Conservation (phyloP, 495 filamentous ascomycete species). For the Penicillium parvum region DNA sequence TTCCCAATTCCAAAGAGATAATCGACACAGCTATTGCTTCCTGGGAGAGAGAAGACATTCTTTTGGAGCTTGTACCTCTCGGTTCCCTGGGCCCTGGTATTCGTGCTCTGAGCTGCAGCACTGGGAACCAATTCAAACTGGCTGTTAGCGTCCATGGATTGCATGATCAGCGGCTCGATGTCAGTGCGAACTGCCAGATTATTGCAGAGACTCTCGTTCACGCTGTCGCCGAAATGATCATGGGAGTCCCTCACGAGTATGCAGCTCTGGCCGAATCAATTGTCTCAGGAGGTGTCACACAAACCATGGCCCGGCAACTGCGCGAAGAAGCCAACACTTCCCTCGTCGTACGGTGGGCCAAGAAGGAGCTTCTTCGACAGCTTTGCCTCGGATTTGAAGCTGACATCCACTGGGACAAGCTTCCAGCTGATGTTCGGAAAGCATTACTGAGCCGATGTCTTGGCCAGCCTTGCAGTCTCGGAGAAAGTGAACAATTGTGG, state of each 20-base stretch:
- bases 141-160: conserved; percentile 40
- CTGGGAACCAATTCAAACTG: conserved; percentile 32
- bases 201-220: conserved; percentile 56
- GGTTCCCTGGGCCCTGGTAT: conserved; percentile 39
- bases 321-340: conserved; percentile 32
- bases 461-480: conserved; percentile 25
- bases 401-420: conserved; percentile 41
- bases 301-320: conserved; percentile 37
- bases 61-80: conserved; percentile 43
- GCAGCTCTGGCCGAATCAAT: conserved; percentile 46
- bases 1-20: conserved; percentile 39
- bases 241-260: conserved; percentile 49
- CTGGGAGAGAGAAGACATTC: conserved; percentile 43
- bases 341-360: conserved; percentile 37
- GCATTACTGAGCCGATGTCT: conserved; percentile 37
- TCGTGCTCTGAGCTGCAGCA: conserved; percentile 44
- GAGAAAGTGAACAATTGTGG: conserved; percentile 28
- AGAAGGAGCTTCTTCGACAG: conserved; percentile 39
- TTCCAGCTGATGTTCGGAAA: conserved; percentile 32
- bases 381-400: conserved; percentile 41
- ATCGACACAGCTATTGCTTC: conserved; percentile 32
- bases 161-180: conserved; percentile 34
- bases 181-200: conserved; percentile 42
- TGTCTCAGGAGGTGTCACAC: conserved; percentile 35
- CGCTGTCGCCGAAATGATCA: conserved; percentile 44